Conservation (phyloP, 2,329 filamentous ascomycete species). For the Fusarium luffae region DNA sequence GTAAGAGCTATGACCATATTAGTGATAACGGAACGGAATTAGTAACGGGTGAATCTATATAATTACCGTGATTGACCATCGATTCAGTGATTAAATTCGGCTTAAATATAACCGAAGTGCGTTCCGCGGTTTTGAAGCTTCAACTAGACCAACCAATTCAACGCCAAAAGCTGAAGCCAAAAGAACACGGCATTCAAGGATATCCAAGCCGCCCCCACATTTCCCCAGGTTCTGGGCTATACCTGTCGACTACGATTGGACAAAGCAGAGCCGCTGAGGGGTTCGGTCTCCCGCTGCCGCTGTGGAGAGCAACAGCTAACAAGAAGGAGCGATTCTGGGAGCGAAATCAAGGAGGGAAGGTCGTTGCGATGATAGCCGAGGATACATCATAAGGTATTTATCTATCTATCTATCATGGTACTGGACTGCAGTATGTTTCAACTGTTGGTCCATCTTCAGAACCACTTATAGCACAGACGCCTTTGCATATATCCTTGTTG, state of each 20-base stretch:
- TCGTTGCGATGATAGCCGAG: conserved; percentile 41
- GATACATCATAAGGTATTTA: conserved; percentile 4
- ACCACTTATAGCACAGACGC: not conserved
- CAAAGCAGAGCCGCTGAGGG: conserved; percentile 31
- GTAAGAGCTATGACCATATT: not conserved
- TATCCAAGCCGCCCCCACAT: conserved; percentile 38
- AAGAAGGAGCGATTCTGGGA: conserved; percentile 19
- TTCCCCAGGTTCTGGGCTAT: conserved; percentile 41
- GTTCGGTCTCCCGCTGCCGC: conserved; percentile 23
- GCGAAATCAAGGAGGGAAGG: conserved; percentile 10
- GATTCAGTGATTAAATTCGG: not conserved
- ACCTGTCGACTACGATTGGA: conserved; percentile 27
- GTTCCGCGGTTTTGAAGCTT: conserved; percentile 7
- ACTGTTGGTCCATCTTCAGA: not conserved
- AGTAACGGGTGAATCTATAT: too few species aligned
- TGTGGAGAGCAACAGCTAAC: conserved; percentile 21
- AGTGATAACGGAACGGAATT: not conserved
- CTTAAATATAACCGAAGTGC: conserved; percentile 9
- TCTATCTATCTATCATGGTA: not conserved
- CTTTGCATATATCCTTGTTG: not conserved
- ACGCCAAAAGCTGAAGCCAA: not conserved
- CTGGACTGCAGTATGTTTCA: not conserved
- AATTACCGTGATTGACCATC: not conserved
- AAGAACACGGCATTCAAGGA: conserved; percentile 4
- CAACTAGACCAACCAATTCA: not conserved